These are phyloP conservation scores for Kurtzmaniella cleridarum DNA, from an alignment of 805 yeast genomes.

Conservation along the genomic window DNA sequence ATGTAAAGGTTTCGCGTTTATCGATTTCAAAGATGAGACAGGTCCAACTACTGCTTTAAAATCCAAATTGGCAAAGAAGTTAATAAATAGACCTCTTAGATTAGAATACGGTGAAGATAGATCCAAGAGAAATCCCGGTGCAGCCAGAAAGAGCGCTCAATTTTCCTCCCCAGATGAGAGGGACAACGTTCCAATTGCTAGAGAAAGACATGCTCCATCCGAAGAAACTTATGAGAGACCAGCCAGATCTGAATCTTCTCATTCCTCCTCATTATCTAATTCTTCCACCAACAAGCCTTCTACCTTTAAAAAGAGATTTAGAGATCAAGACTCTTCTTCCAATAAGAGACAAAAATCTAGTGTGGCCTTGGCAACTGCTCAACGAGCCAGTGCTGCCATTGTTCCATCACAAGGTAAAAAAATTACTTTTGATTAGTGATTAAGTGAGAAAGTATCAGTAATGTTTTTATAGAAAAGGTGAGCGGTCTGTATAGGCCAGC, in stretches of 20 bases:
- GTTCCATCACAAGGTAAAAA: slow-evolving; percentile 90
- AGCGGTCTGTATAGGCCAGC: no score
- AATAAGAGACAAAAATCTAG: slow-evolving; percentile 66
- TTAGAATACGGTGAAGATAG: slow-evolving; percentile 95
- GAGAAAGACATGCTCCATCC: slow-evolving; percentile 8
- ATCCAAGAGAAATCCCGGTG: slow-evolving; percentile 62
- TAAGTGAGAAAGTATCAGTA: no score
- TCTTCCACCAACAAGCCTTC: slow-evolving; percentile 2
- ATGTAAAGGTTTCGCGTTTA: slow-evolving; percentile 93
- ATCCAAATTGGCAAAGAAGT: slow-evolving; percentile 58
- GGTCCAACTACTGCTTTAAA: slow-evolving; percentile 81
- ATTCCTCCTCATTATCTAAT: no score
- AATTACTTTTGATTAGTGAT: slow-evolving; percentile 52
- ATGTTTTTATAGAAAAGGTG: no score
- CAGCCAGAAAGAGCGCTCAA: slow-evolving; percentile 17
- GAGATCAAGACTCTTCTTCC: slow-evolving; percentile 16
- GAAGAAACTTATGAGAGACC: slow-evolving; percentile 8
- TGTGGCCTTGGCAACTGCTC: slow-evolving; percentile 82
- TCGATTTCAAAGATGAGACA: slow-evolving; percentile 75
- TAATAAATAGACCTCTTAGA: slow-evolving; percentile 72
- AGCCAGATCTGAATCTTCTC: no score
- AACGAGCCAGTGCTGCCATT: slow-evolving; percentile 82
- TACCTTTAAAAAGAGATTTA: slow-evolving; percentile 11
- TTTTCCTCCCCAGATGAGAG: slow-evolving; percentile 1
- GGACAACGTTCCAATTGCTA: slow-evolving; percentile 4